Evolutionary conservation across 2,329 filamentous ascomycete genomes (phyloP).

Genomic region (Ophiobolus disseminans): DNA sequence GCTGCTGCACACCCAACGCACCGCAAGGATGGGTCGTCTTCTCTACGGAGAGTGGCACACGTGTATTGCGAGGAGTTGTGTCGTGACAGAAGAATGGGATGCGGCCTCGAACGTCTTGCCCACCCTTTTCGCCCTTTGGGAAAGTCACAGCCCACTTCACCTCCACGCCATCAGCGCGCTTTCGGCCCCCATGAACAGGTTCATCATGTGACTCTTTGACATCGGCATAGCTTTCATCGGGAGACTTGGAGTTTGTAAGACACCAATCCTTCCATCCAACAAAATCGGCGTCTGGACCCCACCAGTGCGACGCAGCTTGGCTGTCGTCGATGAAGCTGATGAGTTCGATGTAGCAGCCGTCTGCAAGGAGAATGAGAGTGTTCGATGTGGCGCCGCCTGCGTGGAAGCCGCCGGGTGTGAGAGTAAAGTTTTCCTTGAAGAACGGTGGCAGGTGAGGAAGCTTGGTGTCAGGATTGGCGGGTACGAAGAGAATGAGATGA

Average conservation of each 20-base stretch:
- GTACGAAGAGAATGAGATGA: conserved; percentile 70
- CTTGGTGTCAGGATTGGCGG: conserved; percentile 59
- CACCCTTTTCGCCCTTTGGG: conserved; percentile 50
- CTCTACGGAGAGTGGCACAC: conserved; percentile 59
- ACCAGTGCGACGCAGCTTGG: conserved; percentile 62
- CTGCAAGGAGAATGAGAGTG: conserved; percentile 66
- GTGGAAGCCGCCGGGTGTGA: conserved; percentile 68
- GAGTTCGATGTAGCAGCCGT: conserved; percentile 72
- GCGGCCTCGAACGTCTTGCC: conserved; percentile 52
- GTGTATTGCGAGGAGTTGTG: conserved; percentile 61
- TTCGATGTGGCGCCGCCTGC: conserved; percentile 68
- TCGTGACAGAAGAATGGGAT: conserved; percentile 70
- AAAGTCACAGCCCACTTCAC: conserved; percentile 67
- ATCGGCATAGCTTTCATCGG: conserved; percentile 16
- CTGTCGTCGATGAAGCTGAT: conserved; percentile 65
- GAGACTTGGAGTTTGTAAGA: conserved; percentile 35
- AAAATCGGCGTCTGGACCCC: conserved; percentile 62
- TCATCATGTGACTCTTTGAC: conserved; percentile 54
- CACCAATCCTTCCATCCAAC: conserved; percentile 68
- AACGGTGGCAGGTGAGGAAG: conserved; percentile 51
- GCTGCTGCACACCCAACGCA: conserved; percentile 53
- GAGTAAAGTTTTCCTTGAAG: conserved; percentile 62
- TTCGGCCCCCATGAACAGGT: conserved; percentile 62
- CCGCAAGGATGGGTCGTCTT: conserved; percentile 59
- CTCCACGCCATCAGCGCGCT: conserved; percentile 61